These are phyloP conservation scores for Proliferodiscus dingleyae DNA, from an alignment of 2,329 filamentous ascomycete genomes.

Conservation along the genomic window DNA sequence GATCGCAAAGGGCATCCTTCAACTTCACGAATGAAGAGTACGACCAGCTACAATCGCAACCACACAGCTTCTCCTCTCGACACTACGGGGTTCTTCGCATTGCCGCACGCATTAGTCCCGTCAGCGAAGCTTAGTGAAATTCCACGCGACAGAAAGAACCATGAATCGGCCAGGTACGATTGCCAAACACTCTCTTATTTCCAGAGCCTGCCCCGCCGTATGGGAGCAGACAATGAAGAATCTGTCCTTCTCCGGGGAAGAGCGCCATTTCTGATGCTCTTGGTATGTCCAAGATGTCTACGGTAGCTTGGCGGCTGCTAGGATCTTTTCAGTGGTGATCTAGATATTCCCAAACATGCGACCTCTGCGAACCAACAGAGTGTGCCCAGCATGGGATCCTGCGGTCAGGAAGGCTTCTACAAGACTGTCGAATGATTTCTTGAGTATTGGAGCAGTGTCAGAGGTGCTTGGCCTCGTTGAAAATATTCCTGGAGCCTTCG, in stretches of 20 bases:
- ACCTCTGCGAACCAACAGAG: not conserved
- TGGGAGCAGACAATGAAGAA: slow-evolving; percentile 3
- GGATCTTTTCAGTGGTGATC: not conserved
- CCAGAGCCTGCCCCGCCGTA: slow-evolving; percentile 25
- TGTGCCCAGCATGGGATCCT: not conserved
- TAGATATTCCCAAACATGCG: not conserved
- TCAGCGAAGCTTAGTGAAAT: not conserved
- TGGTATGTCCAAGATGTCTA: not conserved
- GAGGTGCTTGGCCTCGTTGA: not conserved
- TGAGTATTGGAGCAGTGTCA: not conserved
- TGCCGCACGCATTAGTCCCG: not conserved
- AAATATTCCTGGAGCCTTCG: too few relatives aligned
- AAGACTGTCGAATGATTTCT: not conserved
- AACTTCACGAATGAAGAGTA: too few relatives aligned
- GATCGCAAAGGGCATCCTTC: too few relatives aligned
- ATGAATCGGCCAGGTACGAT: slow-evolving; percentile 34
- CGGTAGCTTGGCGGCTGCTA: not conserved
- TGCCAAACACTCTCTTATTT: slow-evolving; percentile 19
- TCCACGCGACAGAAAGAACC: slow-evolving; percentile 7
- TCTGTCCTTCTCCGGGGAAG: slow-evolving; percentile 1
- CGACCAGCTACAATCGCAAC: too few relatives aligned
- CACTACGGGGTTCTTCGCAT: not conserved
- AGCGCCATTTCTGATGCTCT: not conserved
- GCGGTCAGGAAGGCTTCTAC: not conserved
- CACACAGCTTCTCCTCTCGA: too few relatives aligned